Evolutionary conservation across 257 asterid species (phyloP).

Genomic region (Solanum verrucosum): DNA sequence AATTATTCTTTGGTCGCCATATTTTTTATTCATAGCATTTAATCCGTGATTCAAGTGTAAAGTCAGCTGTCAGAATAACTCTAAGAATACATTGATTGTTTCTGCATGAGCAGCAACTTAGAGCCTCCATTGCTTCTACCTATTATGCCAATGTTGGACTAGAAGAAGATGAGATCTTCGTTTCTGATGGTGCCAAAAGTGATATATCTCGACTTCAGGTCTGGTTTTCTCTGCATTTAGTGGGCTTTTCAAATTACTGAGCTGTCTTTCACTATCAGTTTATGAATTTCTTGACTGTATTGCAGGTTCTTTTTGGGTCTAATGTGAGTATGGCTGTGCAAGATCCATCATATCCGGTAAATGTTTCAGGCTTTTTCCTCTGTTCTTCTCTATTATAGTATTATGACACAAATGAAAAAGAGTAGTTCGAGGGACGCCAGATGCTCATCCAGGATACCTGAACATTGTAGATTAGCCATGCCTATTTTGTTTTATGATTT

Average conservation of each 20-base stretch:
- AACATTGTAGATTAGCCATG: neutral
- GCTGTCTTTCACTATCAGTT: neutral
- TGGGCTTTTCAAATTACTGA: neutral
- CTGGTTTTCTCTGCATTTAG: neutral
- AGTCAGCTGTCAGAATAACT: neutral
- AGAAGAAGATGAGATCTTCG: constrained; percentile 84
- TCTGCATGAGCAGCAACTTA: constrained; percentile 43
- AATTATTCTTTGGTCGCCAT: neutral
- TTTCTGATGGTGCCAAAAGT: constrained; percentile 98
- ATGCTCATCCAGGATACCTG: neutral
- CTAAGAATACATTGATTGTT: neutral
- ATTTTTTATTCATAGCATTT: neutral
- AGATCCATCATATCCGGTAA: constrained; percentile 98
- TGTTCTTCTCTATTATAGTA: neutral
- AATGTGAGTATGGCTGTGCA: constrained; percentile 91
- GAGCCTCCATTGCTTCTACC: constrained; percentile 85
- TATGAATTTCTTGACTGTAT: neutral
- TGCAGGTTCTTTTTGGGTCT: constrained; percentile 91
- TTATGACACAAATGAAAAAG: neutral
- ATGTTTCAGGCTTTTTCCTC: constrained; percentile 1
- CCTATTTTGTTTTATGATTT: neutral
- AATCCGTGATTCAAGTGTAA: neutral
- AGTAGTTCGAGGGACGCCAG: neutral
- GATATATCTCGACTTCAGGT: constrained; percentile 99
- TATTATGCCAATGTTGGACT: constrained; percentile 78